Base-by-base conservation (phyloP, 1,284 basidiomycete species). In the Naganishia sp. region DNA sequence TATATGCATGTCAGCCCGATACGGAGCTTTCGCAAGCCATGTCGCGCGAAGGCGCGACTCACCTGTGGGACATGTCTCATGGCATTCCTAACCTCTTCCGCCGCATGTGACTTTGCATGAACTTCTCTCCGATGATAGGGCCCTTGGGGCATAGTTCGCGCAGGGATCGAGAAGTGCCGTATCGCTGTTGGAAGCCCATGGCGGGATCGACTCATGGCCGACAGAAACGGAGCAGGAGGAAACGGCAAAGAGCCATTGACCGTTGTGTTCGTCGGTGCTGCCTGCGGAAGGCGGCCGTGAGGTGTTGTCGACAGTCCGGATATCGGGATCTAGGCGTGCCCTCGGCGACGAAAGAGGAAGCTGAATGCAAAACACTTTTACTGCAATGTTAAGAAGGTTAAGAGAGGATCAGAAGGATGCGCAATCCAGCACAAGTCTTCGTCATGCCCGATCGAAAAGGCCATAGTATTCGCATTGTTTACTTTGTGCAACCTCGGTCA, bases 61-160 rank as follows among this genome's bases (percentile, higher is more conserved):
- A 80, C 79, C 72, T 81, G 79, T 23, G 79, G 73, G 15, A 78
- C 74, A 69, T 74, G 74, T n/a, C 80, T 72, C 75, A 81, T 76
- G 47, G 79, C 73, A 49, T 78, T 70, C 41, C 78, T 69, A 58
- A 79, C 69, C 32, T 73, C 65, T 31, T 71, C 58, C 28, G 47
- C 66, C 17, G 61, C 50, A 32, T n/a, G 51, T 11, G 32, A 17
- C 39, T 35, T 10, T 13, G 2, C 43, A 50, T 64, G 46, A 31
- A 32, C 53, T 15, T 17, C 45, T 32, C 52, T 39, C 17, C 11
- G 25, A 4, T 13, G 11, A 23, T 28, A 18, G n/a, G 18, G 13
- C 35, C 2, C 3, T 39, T 6, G 35, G 6, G 25, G 11, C n/a
- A 25, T n/a, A 23, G n/a, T 7, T 13, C 47, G 23, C 5, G 7